A percentile compares a stretch with the other conserved stretches of the same genome.
Evolutionary conservation across 1,139 yeast species (phyloP).

Genomic region (Zhuliangozyma parablackwelliae): DNA sequence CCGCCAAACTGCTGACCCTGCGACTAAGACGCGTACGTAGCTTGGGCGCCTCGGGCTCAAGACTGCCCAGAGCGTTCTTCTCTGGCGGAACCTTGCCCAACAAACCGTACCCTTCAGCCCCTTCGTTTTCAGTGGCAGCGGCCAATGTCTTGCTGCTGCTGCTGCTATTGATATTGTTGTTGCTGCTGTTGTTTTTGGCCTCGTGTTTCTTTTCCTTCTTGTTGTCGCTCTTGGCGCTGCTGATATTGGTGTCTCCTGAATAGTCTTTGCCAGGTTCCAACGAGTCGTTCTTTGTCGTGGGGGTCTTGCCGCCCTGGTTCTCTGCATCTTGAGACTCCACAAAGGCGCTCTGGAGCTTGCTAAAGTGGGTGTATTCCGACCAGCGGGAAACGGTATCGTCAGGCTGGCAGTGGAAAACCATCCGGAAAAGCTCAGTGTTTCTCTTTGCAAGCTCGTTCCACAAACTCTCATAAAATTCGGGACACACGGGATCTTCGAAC

Average conservation of each 20-base stretch:
- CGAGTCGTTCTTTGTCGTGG: background rate
- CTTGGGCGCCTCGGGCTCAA: conserved; percentile 7
- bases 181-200: too few relatives aligned
- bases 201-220: background rate
- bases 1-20: conserved; percentile 7
- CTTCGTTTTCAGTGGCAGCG: too few relatives aligned
- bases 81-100: conserved; percentile 37
- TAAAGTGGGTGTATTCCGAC: conserved; percentile 79
- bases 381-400: conserved; percentile 85
- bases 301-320: background rate
- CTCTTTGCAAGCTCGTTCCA: conserved; percentile 84
- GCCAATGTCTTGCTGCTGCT: too few relatives aligned
- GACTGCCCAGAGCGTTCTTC: conserved; percentile 3
- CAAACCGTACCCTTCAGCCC: conserved; percentile 22
- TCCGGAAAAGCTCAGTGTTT: conserved; percentile 75
- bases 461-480: conserved; percentile 76
- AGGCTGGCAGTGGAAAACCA: conserved; percentile 92
- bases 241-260: too few relatives aligned
- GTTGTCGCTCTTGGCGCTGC: background rate
- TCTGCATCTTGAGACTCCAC: conserved; percentile 36
- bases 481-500: conserved; percentile 80
- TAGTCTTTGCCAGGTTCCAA: too few relatives aligned
- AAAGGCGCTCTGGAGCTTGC: conserved; percentile 55
- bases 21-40: conserved; percentile 8
- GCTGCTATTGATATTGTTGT: too few relatives aligned